A percentile compares a stretch with the other conserved stretches of the same genome.
These are phyloP conservation scores for Curvularia verruculosa DNA, from an alignment of 2,329 filamentous ascomycete genomes.

Conservation along the genomic window DNA sequence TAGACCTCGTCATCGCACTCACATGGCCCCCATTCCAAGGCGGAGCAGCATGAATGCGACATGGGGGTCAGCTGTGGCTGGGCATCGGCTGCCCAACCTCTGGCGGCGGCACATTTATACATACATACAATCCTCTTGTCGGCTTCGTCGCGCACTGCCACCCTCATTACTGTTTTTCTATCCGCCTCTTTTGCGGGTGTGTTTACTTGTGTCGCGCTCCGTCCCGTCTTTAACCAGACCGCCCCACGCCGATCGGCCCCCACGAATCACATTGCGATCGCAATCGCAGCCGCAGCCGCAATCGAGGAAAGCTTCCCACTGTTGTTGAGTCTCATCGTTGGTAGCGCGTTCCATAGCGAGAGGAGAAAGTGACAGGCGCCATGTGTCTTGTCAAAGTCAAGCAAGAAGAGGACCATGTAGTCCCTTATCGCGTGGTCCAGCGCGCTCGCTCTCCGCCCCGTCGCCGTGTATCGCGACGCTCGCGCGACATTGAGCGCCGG, in stretches of 20 bases:
- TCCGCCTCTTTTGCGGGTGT: conserved; percentile 4
- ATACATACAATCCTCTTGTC: conserved; percentile 26
- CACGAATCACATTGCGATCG: conserved; percentile 44
- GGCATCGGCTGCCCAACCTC: conserved; percentile 32
- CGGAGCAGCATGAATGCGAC: conserved; percentile 29
- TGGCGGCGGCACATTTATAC: too few species aligned
- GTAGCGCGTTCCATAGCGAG: conserved; percentile 7
- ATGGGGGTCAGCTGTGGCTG: conserved; percentile 42
- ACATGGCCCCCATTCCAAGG: conserved; percentile 32
- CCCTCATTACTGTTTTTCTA: conserved; percentile 4
- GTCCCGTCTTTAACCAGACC: conserved; percentile 14
- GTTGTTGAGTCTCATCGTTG: conserved; percentile 1
- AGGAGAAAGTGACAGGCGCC: conserved; percentile 5
- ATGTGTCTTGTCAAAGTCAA: conserved; percentile 58
- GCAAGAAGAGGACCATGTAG: conserved; percentile 53
- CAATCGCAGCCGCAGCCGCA: conserved; percentile 37
- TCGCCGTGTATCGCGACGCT: conserved; percentile 35
- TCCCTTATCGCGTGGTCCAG: conserved; percentile 47
- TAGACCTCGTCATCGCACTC: conserved; percentile 27
- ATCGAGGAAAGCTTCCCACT: conserved; percentile 9
- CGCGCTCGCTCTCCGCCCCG: conserved; percentile 39
- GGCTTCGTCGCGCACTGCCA: conserved; percentile 25
- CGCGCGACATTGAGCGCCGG: conserved; percentile 27
- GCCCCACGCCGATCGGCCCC: conserved; percentile 35
- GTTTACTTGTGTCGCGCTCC: conserved; percentile 14